Base-by-base conservation (phyloP, 495 filamentous ascomycete genomes). In the Aspergillus wentii region DNA sequence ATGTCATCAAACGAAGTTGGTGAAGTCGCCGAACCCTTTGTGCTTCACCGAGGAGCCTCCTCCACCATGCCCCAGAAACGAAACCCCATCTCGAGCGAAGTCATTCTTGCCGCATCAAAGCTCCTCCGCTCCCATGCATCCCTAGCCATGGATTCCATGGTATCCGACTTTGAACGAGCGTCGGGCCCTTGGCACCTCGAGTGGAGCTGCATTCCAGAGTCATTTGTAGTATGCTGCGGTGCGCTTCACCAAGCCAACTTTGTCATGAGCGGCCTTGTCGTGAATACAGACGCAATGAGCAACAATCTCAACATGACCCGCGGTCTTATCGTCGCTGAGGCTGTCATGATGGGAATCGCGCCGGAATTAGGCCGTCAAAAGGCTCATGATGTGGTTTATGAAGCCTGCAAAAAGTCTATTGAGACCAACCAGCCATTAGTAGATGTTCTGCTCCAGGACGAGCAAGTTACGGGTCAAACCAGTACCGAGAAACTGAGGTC, bases 21-120 rank as follows among this genome's bases (percentile, higher is more conserved):
- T 19, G 70, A 74, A 33, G 63, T 72, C 17, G 56, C 61, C 1
- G 70, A 74, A 28, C 68, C 70, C 1, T 74, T 71, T 39, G 66
- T 70, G 2, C 66, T 64, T 9, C 67, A 72, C 43, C 57, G 70
- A 17, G 70, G 70, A 2, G 64, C 68, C 5, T 69, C 64, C 11
- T 66, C 61, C 0, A 74, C 70, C 0, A 74, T 74, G 70, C 70
- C 68, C 14, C 70, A 74, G 46, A 74, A 72, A 49, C 57, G 68
- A 9, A 74, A 74, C 38, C 68, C 68, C 0, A 72, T 74, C 7
- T 71, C 66, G 0, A 65, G 57, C 34, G 68, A 71, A 37, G 60
- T 71, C 16, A 72, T 71, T 19, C 40, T 71, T 0, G 68, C 68
- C n/a, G 64, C 66, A 1, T 71, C 69, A 16, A 55, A 69, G 9